phyloP scores from a whole-genome alignment of 192 early-diverging fungal genomes.

The Coemansia sp. region DNA sequence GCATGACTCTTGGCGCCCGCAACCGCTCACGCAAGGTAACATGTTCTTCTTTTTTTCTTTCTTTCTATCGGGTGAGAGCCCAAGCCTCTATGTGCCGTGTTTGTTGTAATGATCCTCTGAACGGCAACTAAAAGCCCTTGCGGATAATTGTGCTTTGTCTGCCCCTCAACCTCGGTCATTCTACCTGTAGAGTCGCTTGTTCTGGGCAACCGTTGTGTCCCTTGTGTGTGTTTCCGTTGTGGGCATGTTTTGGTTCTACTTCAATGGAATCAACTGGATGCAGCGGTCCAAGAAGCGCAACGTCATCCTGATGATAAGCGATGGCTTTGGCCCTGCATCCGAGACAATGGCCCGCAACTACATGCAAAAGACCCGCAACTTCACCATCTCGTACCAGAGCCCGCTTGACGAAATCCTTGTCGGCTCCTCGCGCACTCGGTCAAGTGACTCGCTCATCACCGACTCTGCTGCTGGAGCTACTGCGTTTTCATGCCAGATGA shows the following conservation, averaged over 20 bases:
- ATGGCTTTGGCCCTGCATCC: conserved; percentile 95
- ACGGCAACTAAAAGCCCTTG: conserved; percentile 2
- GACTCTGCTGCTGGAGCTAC: conserved; percentile 98
- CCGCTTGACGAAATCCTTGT: conserved; percentile 75
- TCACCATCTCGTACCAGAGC: conserved; percentile 60
- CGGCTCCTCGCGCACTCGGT: conserved; percentile 89
- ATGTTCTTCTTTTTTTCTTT: neutral
- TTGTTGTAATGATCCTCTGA: neutral
- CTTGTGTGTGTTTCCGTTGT: conserved; percentile 48
- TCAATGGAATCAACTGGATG: conserved; percentile 53
- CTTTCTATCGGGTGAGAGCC: neutral
- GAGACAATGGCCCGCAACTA: conserved; percentile 86
- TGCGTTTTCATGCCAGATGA: conserved; percentile 87
- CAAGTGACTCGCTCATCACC: conserved; percentile 79
- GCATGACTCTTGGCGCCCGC: conserved; percentile 34
- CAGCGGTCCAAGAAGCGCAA: conserved; percentile 64
- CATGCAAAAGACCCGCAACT: conserved; percentile 65
- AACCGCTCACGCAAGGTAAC: conserved; percentile 39
- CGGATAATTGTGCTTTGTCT: neutral
- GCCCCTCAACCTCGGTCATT: neutral
- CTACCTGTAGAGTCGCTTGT: conserved; percentile 36
- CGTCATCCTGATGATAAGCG: conserved; percentile 93
- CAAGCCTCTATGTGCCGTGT: neutral
- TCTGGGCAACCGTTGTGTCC: conserved; percentile 47
- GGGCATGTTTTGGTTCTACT: conserved; percentile 53